These are phyloP conservation scores for Candida tropicalis DNA, from an alignment of 1,139 yeast genomes.

Conservation along the genomic window DNA sequence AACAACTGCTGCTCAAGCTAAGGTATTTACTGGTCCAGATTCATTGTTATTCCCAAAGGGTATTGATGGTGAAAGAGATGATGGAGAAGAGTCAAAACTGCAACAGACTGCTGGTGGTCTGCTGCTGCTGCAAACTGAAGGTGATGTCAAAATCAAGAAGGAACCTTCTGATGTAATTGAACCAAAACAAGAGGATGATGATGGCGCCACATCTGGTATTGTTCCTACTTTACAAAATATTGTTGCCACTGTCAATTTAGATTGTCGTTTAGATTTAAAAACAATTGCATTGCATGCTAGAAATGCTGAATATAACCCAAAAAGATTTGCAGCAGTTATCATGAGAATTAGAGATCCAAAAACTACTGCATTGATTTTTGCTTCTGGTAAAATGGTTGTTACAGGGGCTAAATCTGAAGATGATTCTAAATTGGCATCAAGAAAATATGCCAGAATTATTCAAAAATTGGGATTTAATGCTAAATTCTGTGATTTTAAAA, in stretches of 20 bases:
- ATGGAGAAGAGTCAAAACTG: slow-evolving; percentile 2
- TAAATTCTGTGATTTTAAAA: slow-evolving; percentile 93
- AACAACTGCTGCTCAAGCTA: slow-evolving; percentile 80
- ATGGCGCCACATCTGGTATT: slow-evolving; percentile 83
- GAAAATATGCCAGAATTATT: slow-evolving; percentile 96
- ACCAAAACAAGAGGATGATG: slow-evolving; percentile 55
- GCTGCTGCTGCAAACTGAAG: slow-evolving; percentile 6
- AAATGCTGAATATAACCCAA: slow-evolving; percentile 97
- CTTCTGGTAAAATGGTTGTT: slow-evolving; percentile 99
- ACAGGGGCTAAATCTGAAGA: slow-evolving; percentile 99
- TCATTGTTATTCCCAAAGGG: slow-evolving; percentile 65
- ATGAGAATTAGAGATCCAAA: slow-evolving; percentile 99
- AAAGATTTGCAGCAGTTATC: slow-evolving; percentile 98
- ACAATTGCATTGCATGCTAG: slow-evolving; percentile 98
- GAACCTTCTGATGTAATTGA: slow-evolving; percentile 35
- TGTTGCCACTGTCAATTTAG: slow-evolving; percentile 96
- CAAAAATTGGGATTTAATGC: slow-evolving; percentile 98
- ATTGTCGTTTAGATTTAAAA: slow-evolving; percentile 91
- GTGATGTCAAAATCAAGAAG: slow-evolving; percentile 23
- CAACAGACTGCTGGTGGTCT: slow-evolving; percentile 6
- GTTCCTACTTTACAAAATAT: slow-evolving; percentile 96
- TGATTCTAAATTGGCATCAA: slow-evolving; percentile 93
- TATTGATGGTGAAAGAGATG: slow-evolving; percentile 26
- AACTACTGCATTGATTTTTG: slow-evolving; percentile 96
- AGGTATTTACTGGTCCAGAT: slow-evolving; percentile 70